Base-by-base conservation (phyloP, 768 basidiomycete species). In the Lentinula guzmanii region DNA sequence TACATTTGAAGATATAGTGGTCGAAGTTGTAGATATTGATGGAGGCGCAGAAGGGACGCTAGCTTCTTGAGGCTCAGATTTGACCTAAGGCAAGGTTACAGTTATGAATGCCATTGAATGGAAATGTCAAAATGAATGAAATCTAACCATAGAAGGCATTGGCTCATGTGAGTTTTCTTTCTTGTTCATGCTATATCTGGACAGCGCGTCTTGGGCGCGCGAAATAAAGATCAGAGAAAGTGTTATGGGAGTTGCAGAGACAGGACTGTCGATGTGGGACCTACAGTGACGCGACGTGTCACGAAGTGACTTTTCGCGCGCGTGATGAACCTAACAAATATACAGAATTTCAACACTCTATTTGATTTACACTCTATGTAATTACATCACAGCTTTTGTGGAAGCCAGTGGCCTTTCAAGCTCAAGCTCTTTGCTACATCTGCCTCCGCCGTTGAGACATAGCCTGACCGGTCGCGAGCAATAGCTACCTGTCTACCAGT, bases 381-480 rank as follows among this genome's bases (percentile, higher is more conserved):
- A 21, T 34, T 52, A 18, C 8, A 61, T 68, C 72, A 89, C 45
- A 83, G 72, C 62, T 75, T 81, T 60, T 86, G 82, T 0, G 86
- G 89, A 28, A 78, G 73, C 90, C 90, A 91, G 68, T 91, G 88
- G 31, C 76, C 78, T 56, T 73, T 79, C 63, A 91, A 69, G 52
- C 66, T 79, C 63, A 91, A 69, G 52, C 66, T 70, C 60, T 72
- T 81, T 11, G 79, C 87, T 7, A 91, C 88, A 69, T 87, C 85
- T 53, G 75, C 76, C 70, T 91, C 90, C 5, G 76, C 82, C n/a
- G 70, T 70, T 16, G 75, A 71, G 24, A 83, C 63, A 41, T 72
- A 72, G n/a, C 67, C 65, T 16, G 62, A 42, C 51, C 28, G 34
- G n/a, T n/a, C 9, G 15, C 46, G 46, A 41, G 10, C 15, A 11